Conservation (phyloP, 2,329 filamentous ascomycete species). For the Cercospora janseana region DNA sequence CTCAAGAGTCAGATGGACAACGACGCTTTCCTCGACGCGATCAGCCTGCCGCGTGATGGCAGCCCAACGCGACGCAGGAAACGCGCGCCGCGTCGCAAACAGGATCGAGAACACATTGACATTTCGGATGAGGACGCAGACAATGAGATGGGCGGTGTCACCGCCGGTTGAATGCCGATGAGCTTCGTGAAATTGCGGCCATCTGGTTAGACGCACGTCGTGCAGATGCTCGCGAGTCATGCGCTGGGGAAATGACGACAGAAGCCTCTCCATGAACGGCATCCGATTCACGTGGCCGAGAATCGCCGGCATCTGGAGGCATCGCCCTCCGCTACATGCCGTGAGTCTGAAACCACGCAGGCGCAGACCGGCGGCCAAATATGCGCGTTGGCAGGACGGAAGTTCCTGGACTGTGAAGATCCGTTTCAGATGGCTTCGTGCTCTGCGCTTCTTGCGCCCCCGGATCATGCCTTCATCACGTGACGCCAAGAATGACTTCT, state of each 20-base stretch:
- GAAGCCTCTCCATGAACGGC: neutral
- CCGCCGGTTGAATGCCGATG: constrained; percentile 5
- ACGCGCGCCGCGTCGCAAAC: constrained; percentile 31
- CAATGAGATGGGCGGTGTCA: constrained; percentile 18
- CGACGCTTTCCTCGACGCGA: constrained; percentile 61
- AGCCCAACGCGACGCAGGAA: constrained; percentile 42
- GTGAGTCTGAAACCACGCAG: neutral
- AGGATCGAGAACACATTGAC: constrained; percentile 22
- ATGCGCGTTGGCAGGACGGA: too few relatives aligned
- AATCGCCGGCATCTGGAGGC: neutral
- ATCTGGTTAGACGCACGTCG: neutral
- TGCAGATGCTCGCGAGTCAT: neutral
- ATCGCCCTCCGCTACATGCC: neutral
- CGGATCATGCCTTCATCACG: too few relatives aligned
- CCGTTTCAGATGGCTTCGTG: too few relatives aligned
- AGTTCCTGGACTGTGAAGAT: neutral
- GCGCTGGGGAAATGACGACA: neutral
- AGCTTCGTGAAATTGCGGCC: neutral
- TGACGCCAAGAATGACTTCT: too few relatives aligned
- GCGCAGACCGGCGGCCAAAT: too few relatives aligned
- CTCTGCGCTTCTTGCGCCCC: too few relatives aligned
- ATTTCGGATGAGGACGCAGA: constrained; percentile 29
- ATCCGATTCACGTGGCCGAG: neutral
- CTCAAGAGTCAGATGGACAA: constrained; percentile 57
- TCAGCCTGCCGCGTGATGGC: constrained; percentile 54